Evolutionary conservation across 768 basidiomycete species (phyloP), one percentile per base, ranked within the genome.

Genomic region (Agaricus bisporus): DNA sequence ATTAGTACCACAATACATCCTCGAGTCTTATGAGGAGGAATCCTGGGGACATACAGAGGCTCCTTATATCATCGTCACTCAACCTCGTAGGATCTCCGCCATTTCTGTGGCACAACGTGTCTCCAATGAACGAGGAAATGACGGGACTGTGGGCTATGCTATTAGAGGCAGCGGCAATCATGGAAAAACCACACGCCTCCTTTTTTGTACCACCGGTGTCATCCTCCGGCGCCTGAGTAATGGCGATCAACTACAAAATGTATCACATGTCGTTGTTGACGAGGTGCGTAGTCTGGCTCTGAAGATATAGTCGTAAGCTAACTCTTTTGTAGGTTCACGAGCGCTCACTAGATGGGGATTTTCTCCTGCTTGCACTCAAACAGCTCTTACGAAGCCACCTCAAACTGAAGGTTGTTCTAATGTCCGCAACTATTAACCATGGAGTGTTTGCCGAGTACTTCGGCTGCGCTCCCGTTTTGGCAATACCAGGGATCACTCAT

Each of bases 141-240:
- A 90, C 50, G 85, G 84, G 2, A 86, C 83, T 8, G 85, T 92
- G 32, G 94, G 92, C 2, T 98, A 95, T 61, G 82, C 85, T 2
- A 93, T 97, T 51, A 80, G 95, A 42, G 95, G 94, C 11, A 92
- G 97, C 66, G 82, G 79, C 37, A 88, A 81, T 57, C 78, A 82
- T 45, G 73, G 73, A 9, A 72, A 73, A 20, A 76, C 76, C 35
- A 93, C 91, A 5, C 86, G 88, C 57, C 69, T 95, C 2, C 70
- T 95, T 17, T 97, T 95, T 63, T 93, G 92, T 63, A 98, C 95
- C 2, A 97, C 93, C 9, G 95, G 95, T 70, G 89, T 97, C n/a
- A 78, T 93, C 1, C 76, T 97, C 44, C 74, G 91, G 53, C 78
- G 91, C 15, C 69, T 97, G 11, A 80, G 83, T n/a, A 73, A 76